Base-by-base conservation (phyloP, 1,284 basidiomycete species). In the Trichosporon ovoides region DNA sequence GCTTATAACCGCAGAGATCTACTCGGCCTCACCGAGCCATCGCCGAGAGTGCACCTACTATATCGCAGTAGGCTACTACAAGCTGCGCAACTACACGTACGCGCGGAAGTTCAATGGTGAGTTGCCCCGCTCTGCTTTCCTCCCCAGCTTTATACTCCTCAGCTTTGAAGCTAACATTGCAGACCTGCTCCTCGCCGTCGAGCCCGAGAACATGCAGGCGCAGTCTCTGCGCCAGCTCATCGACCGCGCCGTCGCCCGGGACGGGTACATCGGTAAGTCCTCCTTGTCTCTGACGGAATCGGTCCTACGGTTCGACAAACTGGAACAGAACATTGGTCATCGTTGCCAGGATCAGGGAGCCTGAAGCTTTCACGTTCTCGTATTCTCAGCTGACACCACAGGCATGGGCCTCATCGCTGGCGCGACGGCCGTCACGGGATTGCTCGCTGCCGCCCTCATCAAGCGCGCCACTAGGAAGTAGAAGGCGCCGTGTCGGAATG, bases 41-140 rank as follows among this genome's bases (percentile, higher is more conserved):
- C 83, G 96, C 64, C 81, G 96, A 76, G 96, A 99, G 78, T 98
- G 96, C 72, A 80, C 98, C 36, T 99, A 98, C 75, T 99, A 98
- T 79, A 86, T 99, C 52, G 91, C 92, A 1, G 82, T 98, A 12
- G 96, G 96, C 0, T 88, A 98, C 77, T 98, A 92, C 79, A 98
- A 98, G 82, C 87, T 98, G 83, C 86, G 87, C 34, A 95, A 98
- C 76, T 98, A 89, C 73, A 88, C 89, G 37, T 91, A 98, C 74
- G 92, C 94, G 2, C 87, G 84, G 77, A 87, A 85, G 62, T 98
- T 98, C 77, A 98, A 97, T 75, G 86, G 93, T 96, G 54, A 62
- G 87, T 72, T 31, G 28, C 31, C n/a, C 14, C 18, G 53, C 52
- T 18, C 12, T 16, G 33, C 12, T 31, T 16, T 34, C 22, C n/a